Evolutionary conservation across 2,329 filamentous ascomycete species (phyloP).

Genomic region (Alternaria solani): DNA sequence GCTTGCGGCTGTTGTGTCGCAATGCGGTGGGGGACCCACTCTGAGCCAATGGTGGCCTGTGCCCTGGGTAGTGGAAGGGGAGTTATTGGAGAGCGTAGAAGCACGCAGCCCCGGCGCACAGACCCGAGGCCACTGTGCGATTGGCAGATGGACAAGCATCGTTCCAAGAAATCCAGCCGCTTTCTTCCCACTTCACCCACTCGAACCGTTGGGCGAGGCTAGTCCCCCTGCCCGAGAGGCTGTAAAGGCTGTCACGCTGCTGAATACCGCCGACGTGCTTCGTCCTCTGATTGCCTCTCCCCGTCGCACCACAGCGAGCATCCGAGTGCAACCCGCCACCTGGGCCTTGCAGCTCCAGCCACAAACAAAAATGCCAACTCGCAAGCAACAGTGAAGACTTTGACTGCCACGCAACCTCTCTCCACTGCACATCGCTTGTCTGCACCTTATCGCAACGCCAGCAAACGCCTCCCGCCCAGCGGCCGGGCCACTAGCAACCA

Average conservation of each 20-base stretch:
- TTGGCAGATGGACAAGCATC: slow-evolving; percentile 26
- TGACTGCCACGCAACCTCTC: slow-evolving; percentile 24
- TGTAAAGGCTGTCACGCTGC: slow-evolving; percentile 2
- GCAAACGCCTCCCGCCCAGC: slow-evolving; percentile 19
- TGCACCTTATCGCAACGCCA: slow-evolving; percentile 26
- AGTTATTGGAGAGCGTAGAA: slow-evolving; percentile 8
- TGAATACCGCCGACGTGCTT: slow-evolving; percentile 12
- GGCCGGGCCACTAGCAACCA: slow-evolving; percentile 10
- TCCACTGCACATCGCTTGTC: slow-evolving; percentile 20
- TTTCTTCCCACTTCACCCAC: slow-evolving; percentile 12
- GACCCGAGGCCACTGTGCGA: slow-evolving; percentile 10
- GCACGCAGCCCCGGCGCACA: slow-evolving; percentile 15
- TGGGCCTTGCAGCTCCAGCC: neutral
- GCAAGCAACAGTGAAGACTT: neutral
- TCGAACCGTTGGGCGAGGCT: slow-evolving; percentile 16
- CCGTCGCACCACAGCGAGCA: neutral
- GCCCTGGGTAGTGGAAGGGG: slow-evolving; percentile 1
- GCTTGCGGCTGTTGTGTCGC: slow-evolving; percentile 19
- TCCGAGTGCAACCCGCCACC: slow-evolving; percentile 3
- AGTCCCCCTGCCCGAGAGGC: neutral
- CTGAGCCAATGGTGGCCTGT: slow-evolving; percentile 2
- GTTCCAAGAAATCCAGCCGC: slow-evolving; percentile 23
- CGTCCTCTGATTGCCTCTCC: neutral
- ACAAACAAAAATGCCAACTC: neutral
- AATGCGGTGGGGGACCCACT: slow-evolving; percentile 8